Evolutionary conservation across 768 basidiomycete species (phyloP).

Genomic region (Lactarius tabidus): DNA sequence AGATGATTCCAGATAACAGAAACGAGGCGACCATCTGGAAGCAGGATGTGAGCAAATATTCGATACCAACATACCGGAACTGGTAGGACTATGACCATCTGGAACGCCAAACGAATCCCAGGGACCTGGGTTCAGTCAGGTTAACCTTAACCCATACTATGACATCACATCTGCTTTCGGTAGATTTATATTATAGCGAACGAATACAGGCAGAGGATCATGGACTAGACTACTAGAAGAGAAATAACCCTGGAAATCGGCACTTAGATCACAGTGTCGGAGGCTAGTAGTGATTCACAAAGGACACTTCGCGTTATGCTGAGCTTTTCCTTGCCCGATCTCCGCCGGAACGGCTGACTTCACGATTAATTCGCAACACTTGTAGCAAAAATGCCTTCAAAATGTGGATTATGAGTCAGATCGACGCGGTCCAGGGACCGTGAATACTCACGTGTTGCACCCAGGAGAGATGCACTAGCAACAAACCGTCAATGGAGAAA

Average conservation of each 20-base stretch:
- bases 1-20: neutral
- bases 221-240: neutral
- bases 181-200: too few relatives aligned
- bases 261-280: neutral
- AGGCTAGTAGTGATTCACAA: neutral
- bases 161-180: too few relatives aligned
- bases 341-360: constrained; percentile 4
- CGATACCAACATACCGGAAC: neutral
- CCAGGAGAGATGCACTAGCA: constrained; percentile 51
- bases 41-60: neutral
- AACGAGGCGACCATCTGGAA: neutral
- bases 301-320: constrained; percentile 2
- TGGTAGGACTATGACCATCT: neutral
- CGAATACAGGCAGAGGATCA: neutral
- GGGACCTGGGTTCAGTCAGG: neutral
- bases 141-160: neutral
- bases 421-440: neutral
- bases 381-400: constrained; percentile 48
- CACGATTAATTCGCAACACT: constrained; percentile 36
- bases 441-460: constrained; percentile 43
- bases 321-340: constrained; percentile 1
- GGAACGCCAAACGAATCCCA: too few relatives aligned
- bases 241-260: neutral
- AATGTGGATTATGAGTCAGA: neutral
- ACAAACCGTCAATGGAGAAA: neutral